Conservation (phyloP, 2,329 filamentous ascomycete species). For the Fusarium scirpi region DNA sequence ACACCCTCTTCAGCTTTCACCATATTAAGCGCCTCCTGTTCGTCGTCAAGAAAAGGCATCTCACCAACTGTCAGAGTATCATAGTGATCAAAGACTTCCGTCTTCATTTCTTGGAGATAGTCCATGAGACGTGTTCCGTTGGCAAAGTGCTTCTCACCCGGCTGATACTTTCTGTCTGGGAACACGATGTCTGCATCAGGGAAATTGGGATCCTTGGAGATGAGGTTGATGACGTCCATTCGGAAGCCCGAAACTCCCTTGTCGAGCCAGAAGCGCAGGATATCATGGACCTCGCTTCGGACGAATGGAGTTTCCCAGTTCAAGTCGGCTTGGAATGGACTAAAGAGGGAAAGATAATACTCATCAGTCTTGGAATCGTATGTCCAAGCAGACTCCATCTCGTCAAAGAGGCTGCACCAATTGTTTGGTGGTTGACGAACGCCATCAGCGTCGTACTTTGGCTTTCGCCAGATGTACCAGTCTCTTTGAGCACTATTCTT, state of each 20-base stretch:
- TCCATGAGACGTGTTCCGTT: slow-evolving; percentile 77
- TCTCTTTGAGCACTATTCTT: slow-evolving; percentile 51
- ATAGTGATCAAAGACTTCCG: slow-evolving; percentile 67
- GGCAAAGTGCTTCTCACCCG: slow-evolving; percentile 66
- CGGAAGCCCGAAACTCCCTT: slow-evolving; percentile 79
- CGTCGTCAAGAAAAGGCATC: slow-evolving; percentile 67
- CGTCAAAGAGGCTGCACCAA: slow-evolving; percentile 73
- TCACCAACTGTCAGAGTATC: slow-evolving; percentile 78
- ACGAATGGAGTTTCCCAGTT: slow-evolving; percentile 83
- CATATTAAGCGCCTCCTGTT: neutral
- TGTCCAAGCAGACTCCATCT: slow-evolving; percentile 70
- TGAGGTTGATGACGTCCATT: slow-evolving; percentile 79
- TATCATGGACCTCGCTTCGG: slow-evolving; percentile 76
- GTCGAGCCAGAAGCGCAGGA: slow-evolving; percentile 83
- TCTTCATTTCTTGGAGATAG: slow-evolving; percentile 73
- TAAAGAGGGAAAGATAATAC: slow-evolving; percentile 83
- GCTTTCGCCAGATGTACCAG: slow-evolving; percentile 74
- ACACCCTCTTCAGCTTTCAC: neutral
- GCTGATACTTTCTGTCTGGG: slow-evolving; percentile 60
- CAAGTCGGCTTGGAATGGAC: slow-evolving; percentile 80
- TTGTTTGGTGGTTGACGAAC: slow-evolving; percentile 79
- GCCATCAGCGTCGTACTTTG: slow-evolving; percentile 64
- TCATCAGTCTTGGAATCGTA: slow-evolving; percentile 77
- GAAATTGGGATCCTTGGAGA: slow-evolving; percentile 71
- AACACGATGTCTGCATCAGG: slow-evolving; percentile 69